Conservation (phyloP, 768 basidiomycete species). For the Agaricus blazei region DNA sequence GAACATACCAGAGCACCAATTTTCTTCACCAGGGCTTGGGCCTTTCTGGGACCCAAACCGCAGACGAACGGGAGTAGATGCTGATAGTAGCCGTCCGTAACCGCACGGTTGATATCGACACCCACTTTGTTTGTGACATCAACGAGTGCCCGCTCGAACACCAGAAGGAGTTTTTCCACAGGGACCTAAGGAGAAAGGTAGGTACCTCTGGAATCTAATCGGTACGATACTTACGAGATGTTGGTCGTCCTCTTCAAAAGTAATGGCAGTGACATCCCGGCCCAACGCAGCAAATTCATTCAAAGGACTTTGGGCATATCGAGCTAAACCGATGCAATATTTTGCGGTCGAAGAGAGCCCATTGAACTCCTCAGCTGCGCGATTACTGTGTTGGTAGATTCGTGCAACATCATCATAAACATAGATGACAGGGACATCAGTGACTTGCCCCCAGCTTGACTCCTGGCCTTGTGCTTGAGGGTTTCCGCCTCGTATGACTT, state of each 20-base stretch:
- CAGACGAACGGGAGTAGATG: slow-evolving; percentile 85
- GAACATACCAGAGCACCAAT: slow-evolving; percentile 67
- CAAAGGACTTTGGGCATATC: slow-evolving; percentile 89
- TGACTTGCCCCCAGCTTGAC: slow-evolving; percentile 28
- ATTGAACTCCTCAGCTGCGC: slow-evolving; percentile 81
- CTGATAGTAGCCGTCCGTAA: slow-evolving; percentile 85
- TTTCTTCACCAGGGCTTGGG: slow-evolving; percentile 76
- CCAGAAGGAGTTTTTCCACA: slow-evolving; percentile 72
- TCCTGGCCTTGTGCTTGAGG: slow-evolving; percentile 17
- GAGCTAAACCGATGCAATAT: slow-evolving; percentile 91
- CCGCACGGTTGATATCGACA: slow-evolving; percentile 93
- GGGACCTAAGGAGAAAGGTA: slow-evolving; percentile 55
- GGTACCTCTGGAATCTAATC: slow-evolving; percentile 9
- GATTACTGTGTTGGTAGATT: slow-evolving; percentile 87
- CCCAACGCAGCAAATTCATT: slow-evolving; percentile 94
- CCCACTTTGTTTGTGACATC: slow-evolving; percentile 91
- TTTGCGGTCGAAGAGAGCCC: slow-evolving; percentile 72
- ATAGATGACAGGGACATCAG: slow-evolving; percentile 73
- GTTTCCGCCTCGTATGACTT: slow-evolving; percentile 30
- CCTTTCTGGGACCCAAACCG: slow-evolving; percentile 93
- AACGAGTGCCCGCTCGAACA: slow-evolving; percentile 83
- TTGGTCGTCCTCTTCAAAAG: slow-evolving; percentile 83
- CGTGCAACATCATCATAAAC: slow-evolving; percentile 89
- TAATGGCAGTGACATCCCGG: slow-evolving; percentile 74
- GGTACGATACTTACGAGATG: slow-evolving; percentile 50